Evolutionary conservation across 2,329 filamentous ascomycete genomes (phyloP), one percentile per base, ranked within the genome.

Genomic region (Fusarium nanum): DNA sequence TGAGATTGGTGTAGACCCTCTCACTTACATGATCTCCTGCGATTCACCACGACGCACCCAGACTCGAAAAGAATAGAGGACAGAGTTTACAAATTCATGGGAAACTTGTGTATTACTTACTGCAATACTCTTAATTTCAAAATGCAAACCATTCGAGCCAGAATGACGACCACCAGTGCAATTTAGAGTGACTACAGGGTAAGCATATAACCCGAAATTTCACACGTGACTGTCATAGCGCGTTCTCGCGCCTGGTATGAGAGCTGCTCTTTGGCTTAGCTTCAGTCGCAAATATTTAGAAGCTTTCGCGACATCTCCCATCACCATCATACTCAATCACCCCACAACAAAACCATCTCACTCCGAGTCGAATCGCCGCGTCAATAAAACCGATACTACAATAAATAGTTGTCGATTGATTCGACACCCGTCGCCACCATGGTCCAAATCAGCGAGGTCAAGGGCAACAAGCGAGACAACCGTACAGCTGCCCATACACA

Each of bases 401-500:
- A 55, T 32, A 16, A 34, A 37, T 14, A 50, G 53, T 52, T 66
- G 52, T 56, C 57, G 61, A 65, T 58, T 61, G 61, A 66, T 70
- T 52, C 70, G 63, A 60, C 65, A 68, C 65, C 75, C 70, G 76
- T 77, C 77, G 78, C 75, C 80, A 85, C 78, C 74, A 95, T 94
- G 92, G 92, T 95, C 76, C 91, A 94, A 81, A 94, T 96, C 82
- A 97, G 92, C 85, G 94, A 97, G 84, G 93, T 97, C 78, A 97
- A 97, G 86, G 92, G 92, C 84, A 95, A 93, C 83, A 90, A 91
- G 84, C 94, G 96, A 85, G 95, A 98, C 82, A 96, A 97, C 84
- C 91, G 96, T 79, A 99, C 96, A 49, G 95, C 96, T 67, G 92
- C 95, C 75, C 96, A 99, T 83, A 98, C 95, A 56, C 96, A 99